phyloP scores from a whole-genome alignment of 2,329 filamentous ascomycete genomes.

The Dactylellina haptotyla region DNA sequence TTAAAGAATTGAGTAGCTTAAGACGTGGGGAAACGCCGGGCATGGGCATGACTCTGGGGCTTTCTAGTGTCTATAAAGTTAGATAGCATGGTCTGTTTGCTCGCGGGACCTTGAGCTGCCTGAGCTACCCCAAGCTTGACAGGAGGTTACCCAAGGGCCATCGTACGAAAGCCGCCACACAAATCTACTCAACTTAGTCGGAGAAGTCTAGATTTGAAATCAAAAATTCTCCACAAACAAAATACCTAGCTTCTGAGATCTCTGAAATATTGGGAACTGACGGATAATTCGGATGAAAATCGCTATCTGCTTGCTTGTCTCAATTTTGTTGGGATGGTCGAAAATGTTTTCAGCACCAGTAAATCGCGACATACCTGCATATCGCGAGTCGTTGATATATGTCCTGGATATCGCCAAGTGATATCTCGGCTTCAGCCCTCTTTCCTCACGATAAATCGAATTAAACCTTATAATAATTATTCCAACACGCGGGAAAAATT shows the following conservation, averaged over 20 bases:
- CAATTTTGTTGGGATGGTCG: not conserved
- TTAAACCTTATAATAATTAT: not conserved
- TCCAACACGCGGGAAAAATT: not conserved
- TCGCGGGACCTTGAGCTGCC: not conserved
- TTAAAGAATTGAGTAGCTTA: not conserved
- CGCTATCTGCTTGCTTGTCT: not conserved
- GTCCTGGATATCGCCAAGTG: too few species aligned
- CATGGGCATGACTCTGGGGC: not conserved
- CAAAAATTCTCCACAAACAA: constrained; percentile 12
- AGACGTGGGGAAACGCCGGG: constrained; percentile 11
- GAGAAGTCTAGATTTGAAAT: constrained; percentile 31
- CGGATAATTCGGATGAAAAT: constrained; percentile 29
- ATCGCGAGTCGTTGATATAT: too few species aligned
- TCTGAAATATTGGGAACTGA: constrained; percentile 7
- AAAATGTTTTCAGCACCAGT: not conserved
- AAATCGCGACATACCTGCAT: not conserved
- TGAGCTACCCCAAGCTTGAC: too few species aligned
- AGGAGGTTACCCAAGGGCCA: not conserved
- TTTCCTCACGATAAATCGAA: not conserved
- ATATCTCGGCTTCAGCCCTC: not conserved
- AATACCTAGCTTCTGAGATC: not conserved
- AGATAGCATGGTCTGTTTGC: not conserved
- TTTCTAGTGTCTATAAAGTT: not conserved
- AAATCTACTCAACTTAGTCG: not conserved
- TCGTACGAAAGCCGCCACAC: constrained; percentile 10